A percentile compares a stretch with the other conserved stretches of the same genome.
Evolutionary conservation across 257 asterid genomes (phyloP).

Genomic region (Leonotis leonurus): DNA sequence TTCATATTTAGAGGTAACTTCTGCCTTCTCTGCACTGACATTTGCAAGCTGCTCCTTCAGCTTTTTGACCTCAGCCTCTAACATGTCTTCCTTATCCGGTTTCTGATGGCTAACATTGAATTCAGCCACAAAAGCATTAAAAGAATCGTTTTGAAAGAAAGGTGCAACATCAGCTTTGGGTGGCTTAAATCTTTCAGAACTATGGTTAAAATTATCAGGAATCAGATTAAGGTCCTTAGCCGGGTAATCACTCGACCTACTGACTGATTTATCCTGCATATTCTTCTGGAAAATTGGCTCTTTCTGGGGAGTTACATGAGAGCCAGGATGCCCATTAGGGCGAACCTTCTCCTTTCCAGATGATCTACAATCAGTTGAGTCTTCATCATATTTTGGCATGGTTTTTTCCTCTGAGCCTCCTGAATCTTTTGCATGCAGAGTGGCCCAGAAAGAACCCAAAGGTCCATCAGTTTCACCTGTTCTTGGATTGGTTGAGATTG

Average conservation of each 20-base stretch:
- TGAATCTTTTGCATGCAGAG: conserved; percentile 69
- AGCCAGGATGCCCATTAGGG: conserved; percentile 19
- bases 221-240: conserved; percentile 43
- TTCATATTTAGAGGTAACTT: conserved; percentile 73
- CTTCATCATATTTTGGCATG: conserved; percentile 63
- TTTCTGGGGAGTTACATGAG: conserved; percentile 22
- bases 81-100: conserved; percentile 42
- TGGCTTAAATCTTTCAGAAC: conserved; percentile 33
- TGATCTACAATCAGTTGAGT: conserved; percentile 24
- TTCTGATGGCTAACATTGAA: conserved; percentile 36
- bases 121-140: conserved; percentile 69
- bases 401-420: conserved; percentile 40
- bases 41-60: conserved; percentile 69
- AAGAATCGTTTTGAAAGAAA: conserved; percentile 42
- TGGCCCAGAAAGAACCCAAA: conserved; percentile 87
- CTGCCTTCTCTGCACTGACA: conserved; percentile 66
- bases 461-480: conserved; percentile 42
- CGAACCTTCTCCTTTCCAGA: conserved; percentile 35
- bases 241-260: conserved; percentile 23
- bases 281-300: conserved; percentile 29
- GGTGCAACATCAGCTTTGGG: conserved; percentile 40
- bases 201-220: conserved; percentile 35
- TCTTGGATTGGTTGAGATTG: conserved; percentile 39
- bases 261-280: conserved; percentile 23
- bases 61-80: conserved; percentile 74